A percentile compares a stretch with the other conserved stretches of the same genome.
phyloP scores from a whole-genome alignment of 2,329 filamentous ascomycete genomes.

The Pseudogymnoascus sp. region DNA sequence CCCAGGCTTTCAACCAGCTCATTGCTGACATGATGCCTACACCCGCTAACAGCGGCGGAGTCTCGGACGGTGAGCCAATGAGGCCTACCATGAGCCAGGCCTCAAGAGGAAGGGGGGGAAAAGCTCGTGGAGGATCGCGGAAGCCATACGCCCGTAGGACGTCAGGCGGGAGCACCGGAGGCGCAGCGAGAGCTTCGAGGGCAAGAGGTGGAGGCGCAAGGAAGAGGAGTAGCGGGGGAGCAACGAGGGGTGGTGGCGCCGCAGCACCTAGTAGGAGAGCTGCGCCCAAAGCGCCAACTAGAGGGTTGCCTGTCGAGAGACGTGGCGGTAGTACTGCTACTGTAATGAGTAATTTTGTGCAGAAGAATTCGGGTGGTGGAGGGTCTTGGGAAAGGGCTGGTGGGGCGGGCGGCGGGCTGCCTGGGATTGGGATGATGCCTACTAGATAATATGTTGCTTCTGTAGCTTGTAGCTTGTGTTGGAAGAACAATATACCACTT shows the following conservation, averaged over 20 bases:
- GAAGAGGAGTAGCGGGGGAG: not conserved
- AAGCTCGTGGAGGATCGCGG: not conserved
- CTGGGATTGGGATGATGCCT: constrained; percentile 10
- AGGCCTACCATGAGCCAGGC: constrained; percentile 2
- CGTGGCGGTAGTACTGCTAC: not conserved
- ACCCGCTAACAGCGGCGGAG: not conserved
- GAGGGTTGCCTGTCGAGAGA: not conserved
- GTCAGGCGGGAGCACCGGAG: not conserved
- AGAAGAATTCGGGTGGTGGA: not conserved
- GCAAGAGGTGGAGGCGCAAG: not conserved
- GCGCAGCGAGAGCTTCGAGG: not conserved
- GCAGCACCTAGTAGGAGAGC: not conserved
- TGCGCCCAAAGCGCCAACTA: not conserved
- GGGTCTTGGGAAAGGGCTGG: not conserved
- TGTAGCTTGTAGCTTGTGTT: not conserved
- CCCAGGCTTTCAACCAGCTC: constrained; percentile 3
- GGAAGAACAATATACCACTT: not conserved
- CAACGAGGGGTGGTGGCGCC: not conserved
- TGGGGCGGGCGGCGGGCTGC: not conserved
- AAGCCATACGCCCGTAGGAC: not conserved
- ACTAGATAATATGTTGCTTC: not conserved
- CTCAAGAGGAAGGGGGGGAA: not conserved
- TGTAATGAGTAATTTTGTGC: constrained; percentile 8
- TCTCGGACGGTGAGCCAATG: not conserved
- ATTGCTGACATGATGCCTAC: not conserved